Percentiles rank a stretch among this genome's conserved stretches.
Conservation (phyloP, 2,329 filamentous ascomycete species). For the Sphaerostilbella broomeana region DNA sequence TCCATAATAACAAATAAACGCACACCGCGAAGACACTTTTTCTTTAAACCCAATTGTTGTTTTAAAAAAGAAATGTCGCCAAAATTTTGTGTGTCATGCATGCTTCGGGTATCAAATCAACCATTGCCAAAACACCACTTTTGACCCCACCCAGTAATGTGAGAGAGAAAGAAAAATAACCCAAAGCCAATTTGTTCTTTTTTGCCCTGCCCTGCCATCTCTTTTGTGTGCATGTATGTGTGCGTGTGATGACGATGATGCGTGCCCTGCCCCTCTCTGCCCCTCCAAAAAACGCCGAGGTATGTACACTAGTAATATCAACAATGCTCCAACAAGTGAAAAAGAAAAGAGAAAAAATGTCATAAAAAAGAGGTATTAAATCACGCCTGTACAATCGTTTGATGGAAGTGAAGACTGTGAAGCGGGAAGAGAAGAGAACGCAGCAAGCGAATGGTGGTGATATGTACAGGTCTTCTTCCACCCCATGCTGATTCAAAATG, state of each 20-base stretch:
- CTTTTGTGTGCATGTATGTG: slow-evolving; percentile 4
- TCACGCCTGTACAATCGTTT: slow-evolving; percentile 2
- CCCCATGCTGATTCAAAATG: not conserved
- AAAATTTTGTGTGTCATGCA: too few relatives aligned
- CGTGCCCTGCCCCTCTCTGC: slow-evolving; percentile 7
- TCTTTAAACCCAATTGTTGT: slow-evolving; percentile 9
- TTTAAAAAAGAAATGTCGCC: too few relatives aligned
- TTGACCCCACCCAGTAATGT: slow-evolving; percentile 1
- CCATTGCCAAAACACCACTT: slow-evolving; percentile 11
- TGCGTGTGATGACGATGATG: slow-evolving; percentile 9
- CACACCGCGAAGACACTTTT: slow-evolving; percentile 7
- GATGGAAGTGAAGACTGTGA: not conserved
- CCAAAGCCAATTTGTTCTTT: slow-evolving; percentile 9
- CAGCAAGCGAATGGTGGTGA: slow-evolving; percentile 8
- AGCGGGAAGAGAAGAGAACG: not conserved
- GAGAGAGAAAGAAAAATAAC: too few relatives aligned
- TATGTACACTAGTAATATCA: slow-evolving; percentile 17
- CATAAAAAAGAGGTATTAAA: slow-evolving; percentile 10
- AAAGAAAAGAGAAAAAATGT: slow-evolving; percentile 10
- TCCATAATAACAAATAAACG: slow-evolving; percentile 6
- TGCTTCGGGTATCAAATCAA: slow-evolving; percentile 13
- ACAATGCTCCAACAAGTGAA: slow-evolving; percentile 5
- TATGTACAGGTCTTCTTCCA: slow-evolving; percentile 14
- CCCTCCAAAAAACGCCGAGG: slow-evolving; percentile 8
- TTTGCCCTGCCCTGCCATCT: slow-evolving; percentile 9